Evolutionary conservation across 306 rosid genomes (phyloP).

Genomic region (Dicorynia guianensis): DNA sequence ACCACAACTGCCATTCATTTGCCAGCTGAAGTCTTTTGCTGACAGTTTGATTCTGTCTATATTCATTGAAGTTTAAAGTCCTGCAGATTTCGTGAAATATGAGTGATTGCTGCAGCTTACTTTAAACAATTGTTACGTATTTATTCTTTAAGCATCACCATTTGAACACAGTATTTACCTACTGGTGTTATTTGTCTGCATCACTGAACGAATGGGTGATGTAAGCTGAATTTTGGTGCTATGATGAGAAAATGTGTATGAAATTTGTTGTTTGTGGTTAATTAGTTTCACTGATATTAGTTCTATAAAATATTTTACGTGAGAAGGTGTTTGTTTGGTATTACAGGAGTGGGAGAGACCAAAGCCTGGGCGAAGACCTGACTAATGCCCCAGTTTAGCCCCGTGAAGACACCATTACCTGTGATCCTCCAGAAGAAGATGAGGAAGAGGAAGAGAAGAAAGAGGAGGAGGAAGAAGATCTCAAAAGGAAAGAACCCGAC

Average conservation of each 20-base stretch:
- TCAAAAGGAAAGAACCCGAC: constrained; percentile 47
- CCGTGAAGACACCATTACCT: constrained; percentile 59
- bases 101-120: no score
- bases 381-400: constrained; percentile 63
- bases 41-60: no score
- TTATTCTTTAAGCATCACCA: no score
- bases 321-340: not conserved
- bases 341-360: constrained; percentile 66
- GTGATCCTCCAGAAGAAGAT: constrained; percentile 66
- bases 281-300: not conserved
- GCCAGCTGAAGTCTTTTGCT: no score
- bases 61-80: no score
- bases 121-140: no score
- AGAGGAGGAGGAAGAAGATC: constrained; percentile 54
- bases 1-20: no score
- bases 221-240: not conserved
- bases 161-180: no score
- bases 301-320: no score
- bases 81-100: no score
- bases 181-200: not conserved
- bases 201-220: not conserved
- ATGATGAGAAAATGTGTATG: not conserved
- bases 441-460: constrained; percentile 63
- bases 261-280: not conserved
- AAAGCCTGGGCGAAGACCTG: constrained; percentile 60